Evolutionary conservation across 2,329 filamentous ascomycete genomes (phyloP).

Genomic region (Xylariaceae sp.): DNA sequence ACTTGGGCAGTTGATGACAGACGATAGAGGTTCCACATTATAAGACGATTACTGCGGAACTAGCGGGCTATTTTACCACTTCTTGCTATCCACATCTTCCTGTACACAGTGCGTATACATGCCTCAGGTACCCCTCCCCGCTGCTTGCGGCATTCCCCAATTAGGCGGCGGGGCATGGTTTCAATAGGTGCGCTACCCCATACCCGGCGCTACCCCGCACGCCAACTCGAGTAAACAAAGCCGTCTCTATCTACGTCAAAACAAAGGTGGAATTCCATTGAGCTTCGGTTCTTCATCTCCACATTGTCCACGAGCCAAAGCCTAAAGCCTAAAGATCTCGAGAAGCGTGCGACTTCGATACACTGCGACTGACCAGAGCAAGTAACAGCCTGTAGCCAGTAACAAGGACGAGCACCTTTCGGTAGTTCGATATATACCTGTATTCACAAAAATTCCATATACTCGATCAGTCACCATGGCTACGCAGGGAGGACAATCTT

Average conservation of each 20-base stretch:
- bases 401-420: neutral
- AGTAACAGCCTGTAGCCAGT: neutral
- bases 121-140: too few species aligned
- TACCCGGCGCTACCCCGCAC: constrained; percentile 26
- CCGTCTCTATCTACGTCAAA: constrained; percentile 24
- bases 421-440: neutral
- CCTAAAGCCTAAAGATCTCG: neutral
- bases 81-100: too few species aligned
- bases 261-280: constrained; percentile 1
- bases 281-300: neutral
- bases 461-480: constrained; percentile 42
- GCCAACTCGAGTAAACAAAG: constrained; percentile 25
- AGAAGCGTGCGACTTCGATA: neutral
- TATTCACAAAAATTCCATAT: too few species aligned
- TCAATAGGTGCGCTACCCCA: constrained; percentile 1
- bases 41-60: too few species aligned
- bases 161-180: too few species aligned
- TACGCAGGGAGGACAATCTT: constrained; percentile 34
- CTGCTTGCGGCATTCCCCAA: too few species aligned
- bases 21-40: too few species aligned
- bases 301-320: constrained; percentile 3
- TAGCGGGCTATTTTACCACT: too few species aligned
- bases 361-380: neutral
- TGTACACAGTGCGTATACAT: too few species aligned
- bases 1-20: too few species aligned